Evolutionary conservation across 2,329 filamentous ascomycete genomes (phyloP), one percentile per base, ranked within the genome.

Genomic region (Didymella lethalis): DNA sequence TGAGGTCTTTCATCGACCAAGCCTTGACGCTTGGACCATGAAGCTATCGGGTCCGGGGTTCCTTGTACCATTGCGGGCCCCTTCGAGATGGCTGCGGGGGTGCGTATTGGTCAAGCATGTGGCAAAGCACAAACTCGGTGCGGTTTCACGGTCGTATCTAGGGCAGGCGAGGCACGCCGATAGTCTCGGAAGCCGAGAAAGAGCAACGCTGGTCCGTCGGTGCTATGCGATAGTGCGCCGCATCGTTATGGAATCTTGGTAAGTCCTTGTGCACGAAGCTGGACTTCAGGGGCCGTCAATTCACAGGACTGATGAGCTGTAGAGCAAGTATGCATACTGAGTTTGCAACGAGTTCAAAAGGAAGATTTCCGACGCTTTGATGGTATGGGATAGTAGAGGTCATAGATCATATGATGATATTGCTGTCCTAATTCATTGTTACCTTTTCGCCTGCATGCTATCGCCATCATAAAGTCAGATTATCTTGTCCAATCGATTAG

Each of bases 31-130:
- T 43, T 46, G 51, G 50, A 23, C 50, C 56, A 47, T 7, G n/a
- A 40, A 11, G 46, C 56, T 54, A 46, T 54, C 47, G 50, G 50
- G 50, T 26, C 50, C 56, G 34, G 56, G 56, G 50, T 8, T 43
- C 56, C 50, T 44, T 49, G 56, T 16, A 47, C 29, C 25, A 18
- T 5, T 43, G 38, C 41, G 45, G 45, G n/a, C 40, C 2, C n/a
- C 7, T n/a, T 14, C 10, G n/a, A 40, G 47, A 31, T 34, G 43
- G 40, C 32, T 29, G 41, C 43, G 25, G 38, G 44, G n/a, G 20
- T 32, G 34, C 44, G 28, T 44, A 26, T 5, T 29, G 20, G 23
- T 12, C 25, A 34, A 18, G 25, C 3, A 18, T 25, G 46, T 43
- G 48, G 48, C 54, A 20, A 20, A 34, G 47, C 16, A 16, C 3